A percentile compares a stretch with the other conserved stretches of the same genome.
phyloP scores from a whole-genome alignment of 306 rosid species.

The Adenanthera pavonina region DNA sequence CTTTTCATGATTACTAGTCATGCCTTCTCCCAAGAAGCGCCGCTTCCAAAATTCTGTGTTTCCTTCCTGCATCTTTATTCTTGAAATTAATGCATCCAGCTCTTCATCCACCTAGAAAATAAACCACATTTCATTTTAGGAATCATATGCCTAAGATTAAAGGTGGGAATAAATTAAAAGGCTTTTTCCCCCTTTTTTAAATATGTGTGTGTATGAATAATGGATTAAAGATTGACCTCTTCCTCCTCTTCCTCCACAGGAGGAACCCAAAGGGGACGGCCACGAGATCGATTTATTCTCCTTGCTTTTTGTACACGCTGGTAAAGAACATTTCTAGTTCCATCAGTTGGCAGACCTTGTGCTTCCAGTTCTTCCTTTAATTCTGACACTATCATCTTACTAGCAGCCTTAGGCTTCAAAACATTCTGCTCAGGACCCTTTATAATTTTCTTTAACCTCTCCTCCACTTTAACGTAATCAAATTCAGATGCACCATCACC shows the following conservation, averaged over 20 bases:
- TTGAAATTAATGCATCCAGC: constrained; percentile 81
- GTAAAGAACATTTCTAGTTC: constrained; percentile 96
- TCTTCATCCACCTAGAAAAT: constrained; percentile 87
- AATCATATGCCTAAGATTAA: constrained; percentile 17
- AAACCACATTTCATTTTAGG: constrained; percentile 38
- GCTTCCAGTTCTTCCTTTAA: constrained; percentile 95
- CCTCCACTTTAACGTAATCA: constrained; percentile 82
- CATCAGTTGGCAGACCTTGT: constrained; percentile 89
- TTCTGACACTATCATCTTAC: constrained; percentile 91
- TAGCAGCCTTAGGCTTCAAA: constrained; percentile 97
- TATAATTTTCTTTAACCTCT: constrained; percentile 76
- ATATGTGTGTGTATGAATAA: background rate
- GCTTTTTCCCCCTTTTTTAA: background rate
- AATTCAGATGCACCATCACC: constrained; percentile 79
- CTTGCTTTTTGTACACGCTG: constrained; percentile 99
- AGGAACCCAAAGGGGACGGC: constrained; percentile 99
- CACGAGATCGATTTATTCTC: constrained; percentile 95
- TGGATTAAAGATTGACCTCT: constrained; percentile 60
- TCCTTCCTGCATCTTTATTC: constrained; percentile 85
- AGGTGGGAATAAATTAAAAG: constrained; percentile 32
- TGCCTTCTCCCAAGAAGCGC: constrained; percentile 88
- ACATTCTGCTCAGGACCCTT: constrained; percentile 85
- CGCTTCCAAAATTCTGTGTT: constrained; percentile 93
- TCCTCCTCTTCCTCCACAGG: constrained; percentile 93
- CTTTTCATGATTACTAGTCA: constrained; percentile 54